Evolutionary conservation across 2,329 filamentous ascomycete genomes (phyloP).

Genomic region (Xylariales sp.): DNA sequence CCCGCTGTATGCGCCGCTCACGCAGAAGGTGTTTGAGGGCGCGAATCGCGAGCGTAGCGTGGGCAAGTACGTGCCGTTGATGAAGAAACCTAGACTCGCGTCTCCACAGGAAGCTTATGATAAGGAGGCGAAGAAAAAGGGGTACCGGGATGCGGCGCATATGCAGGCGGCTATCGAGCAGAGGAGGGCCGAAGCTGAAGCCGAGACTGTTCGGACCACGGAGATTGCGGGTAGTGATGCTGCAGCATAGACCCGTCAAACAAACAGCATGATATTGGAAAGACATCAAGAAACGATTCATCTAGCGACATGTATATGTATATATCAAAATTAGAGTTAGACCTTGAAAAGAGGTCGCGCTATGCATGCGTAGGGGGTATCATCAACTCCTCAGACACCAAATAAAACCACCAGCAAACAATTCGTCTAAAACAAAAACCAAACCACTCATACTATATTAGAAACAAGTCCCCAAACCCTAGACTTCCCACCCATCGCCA

Average conservation of each 20-base stretch:
- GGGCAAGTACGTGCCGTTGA: constrained; percentile 67
- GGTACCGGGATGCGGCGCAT: constrained; percentile 65
- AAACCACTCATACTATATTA: neutral
- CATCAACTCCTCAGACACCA: constrained; percentile 24
- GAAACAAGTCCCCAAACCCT: neutral
- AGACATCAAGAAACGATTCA: neutral
- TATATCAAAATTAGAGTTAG: constrained; percentile 10
- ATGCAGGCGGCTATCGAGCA: constrained; percentile 47
- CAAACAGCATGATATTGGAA: neutral
- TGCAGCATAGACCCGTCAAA: constrained; percentile 35
- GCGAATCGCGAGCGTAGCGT: constrained; percentile 62
- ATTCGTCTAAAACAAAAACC: too few relatives aligned
- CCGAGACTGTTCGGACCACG: constrained; percentile 2
- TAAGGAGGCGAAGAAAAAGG: constrained; percentile 70
- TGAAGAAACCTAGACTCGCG: constrained; percentile 62
- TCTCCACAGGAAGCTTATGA: constrained; percentile 68
- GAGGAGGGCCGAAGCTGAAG: constrained; percentile 40
- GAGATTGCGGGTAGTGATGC: constrained; percentile 49
- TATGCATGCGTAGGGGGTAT: constrained; percentile 28
- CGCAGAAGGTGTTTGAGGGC: constrained; percentile 64
- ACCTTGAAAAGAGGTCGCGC: constrained; percentile 8
- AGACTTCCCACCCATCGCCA: too few relatives aligned
- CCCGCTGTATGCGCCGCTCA: constrained; percentile 36
- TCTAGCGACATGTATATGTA: neutral
- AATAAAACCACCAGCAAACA: constrained; percentile 1